A percentile compares a stretch with the other conserved stretches of the same genome.
These are phyloP conservation scores for Pythium aphanidermatum DNA, from an alignment of 352 stramenopile genomes.

Conservation along the genomic window DNA sequence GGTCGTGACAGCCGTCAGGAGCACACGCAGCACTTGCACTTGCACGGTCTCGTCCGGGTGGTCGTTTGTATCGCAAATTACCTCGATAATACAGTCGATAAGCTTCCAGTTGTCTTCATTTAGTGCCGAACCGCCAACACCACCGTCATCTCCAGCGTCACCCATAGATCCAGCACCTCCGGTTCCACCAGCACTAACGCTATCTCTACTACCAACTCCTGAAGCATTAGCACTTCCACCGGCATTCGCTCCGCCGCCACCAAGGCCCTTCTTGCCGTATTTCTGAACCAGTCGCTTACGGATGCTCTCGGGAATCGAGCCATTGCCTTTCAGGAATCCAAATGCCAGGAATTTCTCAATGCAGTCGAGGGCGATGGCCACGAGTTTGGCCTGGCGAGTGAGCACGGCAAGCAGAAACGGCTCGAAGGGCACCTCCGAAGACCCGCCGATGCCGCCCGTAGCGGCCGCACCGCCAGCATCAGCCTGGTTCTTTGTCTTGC, in stretches of 20 bases:
- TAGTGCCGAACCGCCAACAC: constrained; percentile 14
- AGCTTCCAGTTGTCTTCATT: constrained; percentile 62
- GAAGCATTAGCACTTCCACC: constrained; percentile 14
- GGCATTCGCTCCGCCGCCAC: constrained; percentile 1
- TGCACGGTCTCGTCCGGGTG: constrained; percentile 89
- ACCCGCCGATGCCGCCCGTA: constrained; percentile 22
- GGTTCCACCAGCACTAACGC: constrained; percentile 9
- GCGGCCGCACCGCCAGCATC: background rate
- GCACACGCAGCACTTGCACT: constrained; percentile 89
- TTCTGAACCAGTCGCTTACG: constrained; percentile 63
- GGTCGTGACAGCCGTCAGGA: constrained; percentile 89
- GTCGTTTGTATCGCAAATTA: constrained; percentile 89
- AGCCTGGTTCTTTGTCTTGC: constrained; percentile 19
- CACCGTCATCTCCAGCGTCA: constrained; percentile 13
- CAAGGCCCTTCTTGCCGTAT: constrained; percentile 21
- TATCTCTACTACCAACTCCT: constrained; percentile 5
- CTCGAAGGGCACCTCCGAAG: constrained; percentile 57
- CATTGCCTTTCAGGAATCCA: constrained; percentile 68
- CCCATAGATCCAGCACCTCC: constrained; percentile 5
- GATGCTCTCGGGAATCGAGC: constrained; percentile 51
- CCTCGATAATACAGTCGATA: constrained; percentile 85
- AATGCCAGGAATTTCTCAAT: constrained; percentile 90
- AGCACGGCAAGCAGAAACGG: constrained; percentile 70
- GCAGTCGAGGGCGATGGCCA: constrained; percentile 78
- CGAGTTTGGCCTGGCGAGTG: constrained; percentile 70